Conservation (phyloP, 1,139 yeast genomes). For the Hanseniaspora uvarum region DNA sequence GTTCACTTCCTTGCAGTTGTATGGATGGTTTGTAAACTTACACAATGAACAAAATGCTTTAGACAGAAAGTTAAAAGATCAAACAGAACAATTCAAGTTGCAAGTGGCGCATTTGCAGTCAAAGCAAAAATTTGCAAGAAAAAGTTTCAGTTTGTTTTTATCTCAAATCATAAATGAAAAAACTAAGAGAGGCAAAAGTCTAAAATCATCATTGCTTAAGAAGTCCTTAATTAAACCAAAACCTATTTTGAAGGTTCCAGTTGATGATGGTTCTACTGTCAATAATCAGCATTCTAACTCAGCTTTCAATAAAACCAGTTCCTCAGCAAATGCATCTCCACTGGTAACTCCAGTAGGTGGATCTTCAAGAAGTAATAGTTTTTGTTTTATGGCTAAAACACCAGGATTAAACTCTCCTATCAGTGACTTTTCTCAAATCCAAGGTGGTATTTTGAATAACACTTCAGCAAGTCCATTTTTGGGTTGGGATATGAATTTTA, state of each 20-base stretch:
- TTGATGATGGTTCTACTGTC: background rate
- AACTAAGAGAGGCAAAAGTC: background rate
- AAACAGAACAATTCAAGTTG: slow-evolving; percentile 2
- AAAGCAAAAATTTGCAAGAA: slow-evolving; percentile 12
- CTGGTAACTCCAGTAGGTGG: background rate
- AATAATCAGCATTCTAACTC: background rate
- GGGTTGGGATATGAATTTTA: slow-evolving; percentile 12
- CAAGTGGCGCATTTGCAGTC: slow-evolving; percentile 1
- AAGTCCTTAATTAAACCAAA: background rate
- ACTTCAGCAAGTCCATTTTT: slow-evolving; percentile 5
- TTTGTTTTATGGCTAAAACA: background rate
- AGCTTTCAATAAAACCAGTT: background rate
- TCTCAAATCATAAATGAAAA: background rate
- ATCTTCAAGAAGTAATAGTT: background rate
- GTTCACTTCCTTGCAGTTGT: slow-evolving; percentile 6
- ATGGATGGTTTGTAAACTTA: slow-evolving; percentile 12
- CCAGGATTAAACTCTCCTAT: background rate
- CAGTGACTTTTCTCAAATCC: background rate
- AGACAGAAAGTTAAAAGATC: background rate
- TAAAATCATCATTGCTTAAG: background rate
- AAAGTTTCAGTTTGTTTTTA: slow-evolving; percentile 6
- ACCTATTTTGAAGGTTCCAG: background rate
- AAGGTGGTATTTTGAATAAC: background rate
- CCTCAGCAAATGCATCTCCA: background rate
- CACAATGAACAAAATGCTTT: slow-evolving; percentile 6